These are phyloP conservation scores for Stephania japonica DNA, from an alignment of 164 flowering plant species.

Conservation along the genomic window DNA sequence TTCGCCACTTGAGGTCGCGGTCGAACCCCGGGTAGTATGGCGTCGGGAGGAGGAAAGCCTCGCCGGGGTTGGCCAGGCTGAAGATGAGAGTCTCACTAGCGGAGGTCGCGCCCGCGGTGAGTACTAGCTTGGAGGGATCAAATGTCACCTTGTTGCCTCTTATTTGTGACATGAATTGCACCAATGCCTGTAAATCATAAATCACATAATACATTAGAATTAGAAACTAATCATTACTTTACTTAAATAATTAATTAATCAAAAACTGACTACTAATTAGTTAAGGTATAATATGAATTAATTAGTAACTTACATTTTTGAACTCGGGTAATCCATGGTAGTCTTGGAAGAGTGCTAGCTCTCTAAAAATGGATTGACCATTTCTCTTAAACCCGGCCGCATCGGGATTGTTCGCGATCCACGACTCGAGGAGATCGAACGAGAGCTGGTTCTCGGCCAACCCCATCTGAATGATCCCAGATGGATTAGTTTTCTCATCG, in stretches of 20 bases:
- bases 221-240: no score
- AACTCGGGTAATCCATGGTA: slow-evolving; percentile 46
- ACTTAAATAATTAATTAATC: background rate
- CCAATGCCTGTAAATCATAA: slow-evolving; percentile 26
- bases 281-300: background rate
- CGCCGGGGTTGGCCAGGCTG: slow-evolving; percentile 44
- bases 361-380: slow-evolving; percentile 35
- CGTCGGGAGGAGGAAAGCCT: slow-evolving; percentile 42
- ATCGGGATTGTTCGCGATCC: slow-evolving; percentile 34
- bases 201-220: background rate
- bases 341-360: slow-evolving; percentile 51
- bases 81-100: slow-evolving; percentile 48
- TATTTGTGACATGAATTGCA: slow-evolving; percentile 35
- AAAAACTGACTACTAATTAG: no score
- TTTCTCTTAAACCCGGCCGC: slow-evolving; percentile 20
- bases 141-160: slow-evolving; percentile 37
- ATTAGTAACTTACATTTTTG: slow-evolving; percentile 29
- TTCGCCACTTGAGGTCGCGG: slow-evolving; percentile 40
- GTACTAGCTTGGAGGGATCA: slow-evolving; percentile 38
- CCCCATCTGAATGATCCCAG: slow-evolving; percentile 51
- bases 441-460: slow-evolving; percentile 53
- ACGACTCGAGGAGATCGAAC: slow-evolving; percentile 43
- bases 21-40: slow-evolving; percentile 54
- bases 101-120: slow-evolving; percentile 50
- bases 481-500: slow-evolving; percentile 29